Evolutionary conservation across 2,329 filamentous ascomycete genomes (phyloP).

Genomic region (Cladosporium sp.): DNA sequence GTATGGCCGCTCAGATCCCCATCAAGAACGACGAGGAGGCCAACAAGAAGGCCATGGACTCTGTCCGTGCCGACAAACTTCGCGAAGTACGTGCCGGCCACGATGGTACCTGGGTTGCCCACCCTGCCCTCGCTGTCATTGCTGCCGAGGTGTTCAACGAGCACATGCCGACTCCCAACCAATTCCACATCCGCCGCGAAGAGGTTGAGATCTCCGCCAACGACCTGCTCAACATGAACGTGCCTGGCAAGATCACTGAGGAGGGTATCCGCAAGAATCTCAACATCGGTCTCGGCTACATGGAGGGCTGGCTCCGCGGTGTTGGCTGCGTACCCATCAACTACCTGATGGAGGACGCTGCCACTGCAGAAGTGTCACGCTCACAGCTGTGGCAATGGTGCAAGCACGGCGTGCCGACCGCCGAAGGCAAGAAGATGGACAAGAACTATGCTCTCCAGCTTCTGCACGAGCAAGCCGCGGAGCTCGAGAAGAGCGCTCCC

Average conservation of each 20-base stretch:
- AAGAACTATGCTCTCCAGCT: slow-evolving; percentile 86
- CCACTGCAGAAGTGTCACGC: slow-evolving; percentile 91
- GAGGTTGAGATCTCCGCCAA: slow-evolving; percentile 82
- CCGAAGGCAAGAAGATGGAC: slow-evolving; percentile 87
- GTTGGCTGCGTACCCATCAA: slow-evolving; percentile 97
- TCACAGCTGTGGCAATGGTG: slow-evolving; percentile 97
- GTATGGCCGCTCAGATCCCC: slow-evolving; percentile 98
- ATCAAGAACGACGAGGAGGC: slow-evolving; percentile 91
- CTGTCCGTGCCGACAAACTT: slow-evolving; percentile 89
- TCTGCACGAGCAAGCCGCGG: slow-evolving; percentile 77
- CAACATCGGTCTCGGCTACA: slow-evolving; percentile 93
- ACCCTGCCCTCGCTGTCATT: slow-evolving; percentile 84
- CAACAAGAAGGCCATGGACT: slow-evolving; percentile 92
- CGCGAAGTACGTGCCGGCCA: slow-evolving; percentile 93
- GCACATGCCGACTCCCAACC: slow-evolving; percentile 97
- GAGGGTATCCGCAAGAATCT: slow-evolving; percentile 96
- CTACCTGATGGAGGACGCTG: slow-evolving; percentile 97
- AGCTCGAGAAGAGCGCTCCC: slow-evolving; percentile 67
- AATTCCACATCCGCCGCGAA: slow-evolving; percentile 85
- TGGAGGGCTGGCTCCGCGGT: slow-evolving; percentile 96
- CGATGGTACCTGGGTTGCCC: slow-evolving; percentile 96
- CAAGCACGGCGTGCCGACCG: slow-evolving; percentile 66
- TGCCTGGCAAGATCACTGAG: slow-evolving; percentile 87
- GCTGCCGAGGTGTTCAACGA: slow-evolving; percentile 94
- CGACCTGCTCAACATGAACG: slow-evolving; percentile 96